These are phyloP conservation scores for Zygosaccharomyces bisporus DNA, from an alignment of 805 yeast genomes.

Conservation along the genomic window DNA sequence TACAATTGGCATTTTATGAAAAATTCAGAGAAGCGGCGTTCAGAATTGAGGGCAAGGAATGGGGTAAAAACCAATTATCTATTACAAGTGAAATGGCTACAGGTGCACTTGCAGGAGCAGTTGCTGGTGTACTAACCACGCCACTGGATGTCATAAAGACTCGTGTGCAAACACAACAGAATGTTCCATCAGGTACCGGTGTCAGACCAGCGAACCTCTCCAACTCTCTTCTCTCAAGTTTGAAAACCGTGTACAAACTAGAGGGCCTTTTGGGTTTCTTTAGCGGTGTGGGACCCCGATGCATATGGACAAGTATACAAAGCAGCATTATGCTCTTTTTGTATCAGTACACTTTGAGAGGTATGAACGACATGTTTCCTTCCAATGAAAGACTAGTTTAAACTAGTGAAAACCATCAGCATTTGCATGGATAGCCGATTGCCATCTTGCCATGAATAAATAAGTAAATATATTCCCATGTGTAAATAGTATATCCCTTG, in stretches of 20 bases:
- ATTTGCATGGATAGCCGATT: not conserved
- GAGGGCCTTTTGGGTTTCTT: conserved; percentile 83
- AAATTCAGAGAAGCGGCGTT: conserved; percentile 64
- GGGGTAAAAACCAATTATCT: conserved; percentile 44
- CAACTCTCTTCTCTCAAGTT: conserved; percentile 48
- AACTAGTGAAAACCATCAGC: not conserved
- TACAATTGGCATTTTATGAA: conserved; percentile 95
- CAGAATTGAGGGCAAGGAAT: conserved; percentile 32
- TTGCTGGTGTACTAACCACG: conserved; percentile 85
- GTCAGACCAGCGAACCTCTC: conserved; percentile 26
- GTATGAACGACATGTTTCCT: conserved; percentile 25
- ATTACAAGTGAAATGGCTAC: conserved; percentile 65
- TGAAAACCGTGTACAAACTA: conserved; percentile 52
- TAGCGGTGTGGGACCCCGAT: conserved; percentile 94
- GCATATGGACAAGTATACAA: conserved; percentile 94
- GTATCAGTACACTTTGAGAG: conserved; percentile 72
- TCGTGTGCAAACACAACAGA: conserved; percentile 84
- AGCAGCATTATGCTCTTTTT: conserved; percentile 88
- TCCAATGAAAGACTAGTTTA: not conserved
- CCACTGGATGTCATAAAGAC: conserved; percentile 92
- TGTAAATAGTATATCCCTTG: conserved; percentile 3
- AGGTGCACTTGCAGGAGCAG: conserved; percentile 95
- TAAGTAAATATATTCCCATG: conserved; percentile 4
- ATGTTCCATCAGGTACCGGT: conserved; percentile 15
- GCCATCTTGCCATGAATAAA: not conserved